Evolutionary conservation across 306 rosid genomes (phyloP), one percentile per base, ranked within the genome.

Genomic region (Erythrophleum fordii): DNA sequence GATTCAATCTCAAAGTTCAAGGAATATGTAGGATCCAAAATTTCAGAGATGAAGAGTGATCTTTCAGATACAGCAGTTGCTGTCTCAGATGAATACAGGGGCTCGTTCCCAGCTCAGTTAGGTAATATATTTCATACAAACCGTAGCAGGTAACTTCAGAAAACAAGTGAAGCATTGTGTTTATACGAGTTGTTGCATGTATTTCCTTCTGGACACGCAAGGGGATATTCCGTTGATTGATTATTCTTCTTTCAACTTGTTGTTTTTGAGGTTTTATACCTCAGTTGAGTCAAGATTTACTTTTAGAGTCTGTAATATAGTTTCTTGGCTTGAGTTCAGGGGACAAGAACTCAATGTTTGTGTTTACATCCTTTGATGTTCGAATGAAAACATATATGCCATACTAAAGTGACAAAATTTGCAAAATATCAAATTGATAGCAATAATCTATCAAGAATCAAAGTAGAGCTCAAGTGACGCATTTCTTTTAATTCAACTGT

Each of bases 1-100:
- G 93, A 95, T 81, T 78, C 90, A 0, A 86, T 89, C 71, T 91
- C 96, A 0, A 81, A 86, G 69, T 86, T 81, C 83, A 90, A 93
- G 88, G 98, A 89, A 83, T 39, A 81, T 6, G 73, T 85, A 39
- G 81, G 72, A 44, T 87, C 93, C 37, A 89, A 86, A 84, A 81
- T 91, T 68, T 79, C 80, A 69, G 91, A 90, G 83, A 87, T 91
- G 91, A 88, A 84, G 83, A 86, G 70, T 26, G 82, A 64, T 25
- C 87, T 95, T 39, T 80, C 90, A 0, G 91, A 91, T 76, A 87
- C 97, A 12, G 91, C 89, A n/a, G 62, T 34, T 75, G 80, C 77
- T 25, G 83, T 89, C 64, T 80, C 97, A 29, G 85, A 90, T 66
- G 76, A 87, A 72, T 88, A 88, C 72, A 85, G 66, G 84, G 61